Evolutionary conservation across 345 rosid species (phyloP), one percentile per base, ranked within the genome.

Genomic region (Pugionium cornutum): DNA sequence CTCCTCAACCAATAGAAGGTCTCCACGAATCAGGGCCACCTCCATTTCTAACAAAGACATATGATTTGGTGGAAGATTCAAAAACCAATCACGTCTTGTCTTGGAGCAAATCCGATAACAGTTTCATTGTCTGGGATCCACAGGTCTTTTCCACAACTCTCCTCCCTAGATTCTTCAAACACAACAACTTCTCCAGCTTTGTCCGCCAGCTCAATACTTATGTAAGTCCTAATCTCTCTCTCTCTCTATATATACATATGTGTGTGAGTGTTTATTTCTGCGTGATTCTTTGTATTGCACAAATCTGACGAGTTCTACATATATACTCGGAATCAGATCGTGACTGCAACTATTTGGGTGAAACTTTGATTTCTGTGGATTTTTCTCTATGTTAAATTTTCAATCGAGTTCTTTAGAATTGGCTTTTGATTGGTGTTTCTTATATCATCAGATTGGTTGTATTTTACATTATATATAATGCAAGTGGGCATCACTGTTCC

Each of bases 121-220:
- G 89, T 73, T 85, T 88, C 69, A 58, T 88, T 6, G 83, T 88
- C 4, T 88, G 89, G 91, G 87, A 85, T 77, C 89, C 91, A 5
- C 87, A 81, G 36, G 58, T 78, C 40, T 86, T 86, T 70, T 67
- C 88, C n/a, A 50, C 42, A 45, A 71, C 63, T 53, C 84, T 86
- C 48, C 80, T 86, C 30, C 91, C 91, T 3, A 82, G 58, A 74
- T 81, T 66, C 81, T 88, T 88, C 78, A 88, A 88, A 77, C 95
- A 88, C 82, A 85, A 75, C 62, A 88, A 88, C 75, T 87, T 85
- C 84, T 87, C 95, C 6, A 87, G 95, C 80, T 87, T 88, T 74
- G 83, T 85, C 56, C 80, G 95, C 69, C 91, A 88, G 75, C 91
- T 88, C 63, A 85, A 85, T 58, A 88, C 95, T 30, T 88, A 88